A percentile compares a stretch with the other conserved stretches of the same genome.
Conservation (phyloP, 495 filamentous ascomycete species). For the Trichoderma asperelloides region DNA sequence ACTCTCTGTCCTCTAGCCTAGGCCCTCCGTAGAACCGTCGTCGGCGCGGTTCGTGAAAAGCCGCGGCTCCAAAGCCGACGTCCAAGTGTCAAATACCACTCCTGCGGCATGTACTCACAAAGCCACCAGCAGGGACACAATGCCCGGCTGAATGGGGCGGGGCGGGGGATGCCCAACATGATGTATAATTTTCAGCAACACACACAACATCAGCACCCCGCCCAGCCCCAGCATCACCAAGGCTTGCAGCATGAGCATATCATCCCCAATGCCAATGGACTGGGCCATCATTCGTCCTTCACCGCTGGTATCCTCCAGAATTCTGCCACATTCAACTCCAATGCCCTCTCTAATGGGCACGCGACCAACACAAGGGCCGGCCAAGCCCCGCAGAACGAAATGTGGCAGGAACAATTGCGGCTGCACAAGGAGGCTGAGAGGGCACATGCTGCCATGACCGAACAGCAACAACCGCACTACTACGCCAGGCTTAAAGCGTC, state of each 20-base stretch:
- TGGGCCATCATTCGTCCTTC: conserved; percentile 72
- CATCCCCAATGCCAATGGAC: conserved; percentile 46
- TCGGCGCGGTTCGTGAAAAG: background rate
- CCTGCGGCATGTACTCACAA: conserved; percentile 66
- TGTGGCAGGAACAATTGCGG: conserved; percentile 83
- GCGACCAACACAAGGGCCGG: conserved; percentile 33
- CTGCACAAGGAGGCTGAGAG: conserved; percentile 61
- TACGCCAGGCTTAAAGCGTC: conserved; percentile 44
- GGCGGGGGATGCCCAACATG: conserved; percentile 39
- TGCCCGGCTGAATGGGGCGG: conserved; percentile 52
- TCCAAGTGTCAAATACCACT: background rate
- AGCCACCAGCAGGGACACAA: conserved; percentile 74
- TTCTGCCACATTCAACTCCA: conserved; percentile 66
- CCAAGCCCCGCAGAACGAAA: conserved; percentile 53
- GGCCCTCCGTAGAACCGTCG: background rate
- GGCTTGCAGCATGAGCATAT: conserved; percentile 62
- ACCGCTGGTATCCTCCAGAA: conserved; percentile 65
- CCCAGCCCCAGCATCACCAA: conserved; percentile 68
- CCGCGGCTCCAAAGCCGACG: conserved; percentile 1
- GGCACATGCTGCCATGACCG: conserved; percentile 58
- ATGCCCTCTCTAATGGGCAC: conserved; percentile 68
- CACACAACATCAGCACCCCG: conserved; percentile 51
- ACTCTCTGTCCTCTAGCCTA: background rate
- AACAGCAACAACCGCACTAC: conserved; percentile 43
- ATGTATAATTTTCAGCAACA: conserved; percentile 67